Conservation (phyloP, 164 flowering plant genomes). For the Aristolochia contorta region DNA sequence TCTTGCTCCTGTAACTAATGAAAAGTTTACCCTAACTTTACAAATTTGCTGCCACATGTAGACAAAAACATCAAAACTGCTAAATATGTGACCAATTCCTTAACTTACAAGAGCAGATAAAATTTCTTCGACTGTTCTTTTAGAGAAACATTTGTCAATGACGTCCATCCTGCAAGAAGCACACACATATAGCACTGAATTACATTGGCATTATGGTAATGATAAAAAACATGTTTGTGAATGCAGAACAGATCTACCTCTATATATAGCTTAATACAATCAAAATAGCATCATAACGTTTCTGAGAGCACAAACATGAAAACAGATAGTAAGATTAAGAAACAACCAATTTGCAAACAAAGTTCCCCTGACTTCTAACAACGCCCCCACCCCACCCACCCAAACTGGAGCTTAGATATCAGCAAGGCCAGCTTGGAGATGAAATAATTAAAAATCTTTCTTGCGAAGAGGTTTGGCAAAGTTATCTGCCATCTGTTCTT, state of each 20-base stretch:
- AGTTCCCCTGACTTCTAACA: no score
- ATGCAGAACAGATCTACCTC: neutral
- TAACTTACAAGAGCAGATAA: constrained; percentile 44
- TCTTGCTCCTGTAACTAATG: constrained; percentile 38
- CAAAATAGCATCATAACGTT: no score
- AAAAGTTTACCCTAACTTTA: neutral
- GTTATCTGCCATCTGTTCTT: no score
- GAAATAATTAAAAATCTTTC: no score
- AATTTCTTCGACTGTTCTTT: constrained; percentile 30
- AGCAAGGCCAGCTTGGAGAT: no score
- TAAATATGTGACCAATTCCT: neutral
- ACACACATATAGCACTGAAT: neutral
- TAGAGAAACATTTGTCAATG: constrained; percentile 38
- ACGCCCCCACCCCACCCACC: no score
- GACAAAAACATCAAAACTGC: neutral
- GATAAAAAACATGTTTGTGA: neutral
- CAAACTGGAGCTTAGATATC: no score
- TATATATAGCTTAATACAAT: no score
- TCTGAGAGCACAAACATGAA: no score
- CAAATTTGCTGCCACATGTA: neutral
- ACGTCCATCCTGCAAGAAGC: constrained; percentile 42
- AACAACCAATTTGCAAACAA: no score
- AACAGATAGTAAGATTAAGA: no score
- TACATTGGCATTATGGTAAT: neutral
- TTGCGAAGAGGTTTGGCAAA: no score